Evolutionary conservation across 139 green algal species (phyloP).

Genomic region (Tetraselmis chui): DNA sequence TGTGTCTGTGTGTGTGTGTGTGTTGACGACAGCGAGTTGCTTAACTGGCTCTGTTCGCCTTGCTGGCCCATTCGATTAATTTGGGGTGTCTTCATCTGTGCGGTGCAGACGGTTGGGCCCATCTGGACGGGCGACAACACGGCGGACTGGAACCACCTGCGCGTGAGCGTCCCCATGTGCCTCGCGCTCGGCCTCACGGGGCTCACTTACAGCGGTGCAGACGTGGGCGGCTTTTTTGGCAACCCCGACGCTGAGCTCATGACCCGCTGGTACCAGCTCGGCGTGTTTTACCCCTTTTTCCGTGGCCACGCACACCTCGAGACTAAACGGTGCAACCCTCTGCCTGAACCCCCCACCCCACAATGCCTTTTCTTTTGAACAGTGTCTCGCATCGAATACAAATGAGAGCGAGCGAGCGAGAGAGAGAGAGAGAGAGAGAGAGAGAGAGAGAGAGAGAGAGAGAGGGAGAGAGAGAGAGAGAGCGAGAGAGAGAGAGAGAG

Average conservation of each 20-base stretch:
- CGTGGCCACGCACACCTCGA: slow-evolving; percentile 94
- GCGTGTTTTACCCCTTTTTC: slow-evolving; percentile 96
- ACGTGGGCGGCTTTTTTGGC: slow-evolving; percentile 98
- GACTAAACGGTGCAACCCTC: slow-evolving; percentile 71
- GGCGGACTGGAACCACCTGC: slow-evolving; percentile 78
- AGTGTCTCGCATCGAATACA: no score
- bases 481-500: no score
- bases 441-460: no score
- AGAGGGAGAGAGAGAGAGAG: no score
- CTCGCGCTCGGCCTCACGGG: slow-evolving; percentile 79
- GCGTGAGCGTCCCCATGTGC: slow-evolving; percentile 88
- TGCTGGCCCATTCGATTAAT: no score
- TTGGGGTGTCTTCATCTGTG: slow-evolving; percentile 43
- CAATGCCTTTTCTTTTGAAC: no score
- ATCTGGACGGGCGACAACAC: slow-evolving; percentile 99
- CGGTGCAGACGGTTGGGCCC: slow-evolving; percentile 76
- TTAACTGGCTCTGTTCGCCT: no score
- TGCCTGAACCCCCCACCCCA: background rate
- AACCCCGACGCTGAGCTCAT: slow-evolving; percentile 92
- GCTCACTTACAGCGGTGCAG: slow-evolving; percentile 83
- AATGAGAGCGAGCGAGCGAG: no score
- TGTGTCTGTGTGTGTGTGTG: no score
- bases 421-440: no score
- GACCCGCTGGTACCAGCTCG: slow-evolving; percentile 91
- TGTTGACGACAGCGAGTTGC: no score